phyloP scores from a whole-genome alignment of 352 stramenopile species.

The Blastocystis sp. region DNA sequence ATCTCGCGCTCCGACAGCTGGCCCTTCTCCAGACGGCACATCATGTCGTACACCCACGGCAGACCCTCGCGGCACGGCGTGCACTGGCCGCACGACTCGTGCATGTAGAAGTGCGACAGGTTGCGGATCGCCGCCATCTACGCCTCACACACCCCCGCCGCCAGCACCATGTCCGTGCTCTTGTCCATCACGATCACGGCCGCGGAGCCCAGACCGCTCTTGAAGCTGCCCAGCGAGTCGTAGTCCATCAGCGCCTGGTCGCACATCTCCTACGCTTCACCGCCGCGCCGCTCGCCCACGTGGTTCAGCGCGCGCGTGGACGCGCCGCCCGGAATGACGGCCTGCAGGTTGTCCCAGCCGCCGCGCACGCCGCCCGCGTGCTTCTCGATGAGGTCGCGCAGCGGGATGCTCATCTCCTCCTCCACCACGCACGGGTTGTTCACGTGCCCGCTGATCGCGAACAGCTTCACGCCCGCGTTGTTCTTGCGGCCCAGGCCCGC shows the following conservation, averaged over 20 bases:
- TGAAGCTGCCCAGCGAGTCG: conserved; percentile 92
- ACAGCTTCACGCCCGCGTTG: conserved; percentile 97
- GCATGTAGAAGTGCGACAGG: conserved; percentile 97
- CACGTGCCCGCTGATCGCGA: conserved; percentile 96
- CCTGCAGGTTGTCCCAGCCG: conserved; percentile 96
- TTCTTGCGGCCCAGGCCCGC: conserved; percentile 91
- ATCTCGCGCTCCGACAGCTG: conserved; percentile 95
- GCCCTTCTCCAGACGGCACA: conserved; percentile 94
- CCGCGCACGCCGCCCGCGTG: conserved; percentile 95
- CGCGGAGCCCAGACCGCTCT: conserved; percentile 91
- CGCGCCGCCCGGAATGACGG: conserved; percentile 87
- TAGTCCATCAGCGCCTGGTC: conserved; percentile 99
- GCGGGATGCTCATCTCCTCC: conserved; percentile 94
- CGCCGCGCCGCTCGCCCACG: neutral
- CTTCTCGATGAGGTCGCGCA: conserved; percentile 95
- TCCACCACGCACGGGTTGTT: conserved; percentile 97
- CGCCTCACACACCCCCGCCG: conserved; percentile 98
- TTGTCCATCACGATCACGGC: conserved; percentile 99
- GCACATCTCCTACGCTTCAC: conserved; percentile 76
- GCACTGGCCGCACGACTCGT: conserved; percentile 98
- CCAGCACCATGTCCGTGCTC: conserved; percentile 98
- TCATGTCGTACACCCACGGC: conserved; percentile 91
- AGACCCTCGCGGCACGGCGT: conserved; percentile 96
- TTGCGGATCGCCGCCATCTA: conserved; percentile 96
- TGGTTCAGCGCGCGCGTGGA: conserved; percentile 77